A percentile compares a stretch with the other conserved stretches of the same genome.
phyloP scores from a whole-genome alignment of 2,329 filamentous ascomycete genomes.

The Juglanconis juglandina region DNA sequence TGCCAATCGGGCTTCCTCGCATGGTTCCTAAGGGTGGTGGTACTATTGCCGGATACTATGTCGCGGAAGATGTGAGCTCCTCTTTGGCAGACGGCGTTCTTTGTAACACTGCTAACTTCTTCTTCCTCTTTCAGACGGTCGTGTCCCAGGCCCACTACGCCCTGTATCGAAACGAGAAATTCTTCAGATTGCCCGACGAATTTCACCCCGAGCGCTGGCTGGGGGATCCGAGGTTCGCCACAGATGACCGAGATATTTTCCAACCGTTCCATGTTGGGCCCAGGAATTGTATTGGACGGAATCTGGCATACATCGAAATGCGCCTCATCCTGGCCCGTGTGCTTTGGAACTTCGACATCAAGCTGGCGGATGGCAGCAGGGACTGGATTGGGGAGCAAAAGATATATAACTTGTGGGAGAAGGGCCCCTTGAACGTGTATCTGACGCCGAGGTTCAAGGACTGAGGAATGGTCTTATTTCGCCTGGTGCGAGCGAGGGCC shows the following conservation, averaged over 20 bases:
- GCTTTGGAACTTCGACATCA: constrained; percentile 33
- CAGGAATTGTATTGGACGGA: constrained; percentile 30
- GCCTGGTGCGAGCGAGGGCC: no score
- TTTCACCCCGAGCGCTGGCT: constrained; percentile 36
- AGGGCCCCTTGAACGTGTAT: constrained; percentile 27
- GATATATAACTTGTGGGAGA: constrained; percentile 29
- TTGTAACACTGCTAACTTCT: background rate
- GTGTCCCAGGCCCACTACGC: constrained; percentile 30
- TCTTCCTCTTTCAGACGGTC: constrained; percentile 22
- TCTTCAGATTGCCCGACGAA: constrained; percentile 29
- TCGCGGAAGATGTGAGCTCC: constrained; percentile 13
- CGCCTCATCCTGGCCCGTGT: constrained; percentile 31
- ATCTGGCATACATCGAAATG: constrained; percentile 35
- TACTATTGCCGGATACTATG: constrained; percentile 11
- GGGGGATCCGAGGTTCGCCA: constrained; percentile 12
- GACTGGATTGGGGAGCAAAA: constrained; percentile 27
- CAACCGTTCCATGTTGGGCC: constrained; percentile 31
- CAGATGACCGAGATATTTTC: constrained; percentile 16
- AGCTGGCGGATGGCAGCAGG: constrained; percentile 23
- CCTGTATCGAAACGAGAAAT: constrained; percentile 26
- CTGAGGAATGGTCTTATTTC: background rate
- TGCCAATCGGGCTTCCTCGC: constrained; percentile 14
- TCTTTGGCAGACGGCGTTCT: background rate
- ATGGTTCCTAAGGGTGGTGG: constrained; percentile 10
- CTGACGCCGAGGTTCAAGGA: constrained; percentile 15